Conservation (phyloP, 192 early-diverging fungal species). For the Mycoemilia scoparia region DNA sequence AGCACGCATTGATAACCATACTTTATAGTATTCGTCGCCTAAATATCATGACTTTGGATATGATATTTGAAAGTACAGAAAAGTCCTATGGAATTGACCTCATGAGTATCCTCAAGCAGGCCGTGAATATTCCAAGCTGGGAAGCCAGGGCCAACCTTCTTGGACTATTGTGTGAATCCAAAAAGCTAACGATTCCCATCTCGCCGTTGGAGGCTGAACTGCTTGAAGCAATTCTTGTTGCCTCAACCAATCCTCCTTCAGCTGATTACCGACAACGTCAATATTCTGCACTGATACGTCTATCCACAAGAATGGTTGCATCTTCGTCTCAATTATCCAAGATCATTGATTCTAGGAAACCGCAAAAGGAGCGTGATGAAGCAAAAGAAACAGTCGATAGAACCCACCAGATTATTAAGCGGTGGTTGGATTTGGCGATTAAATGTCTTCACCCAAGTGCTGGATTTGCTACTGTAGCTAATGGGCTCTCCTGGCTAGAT, state of each 20-base stretch:
- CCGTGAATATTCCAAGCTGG: constrained; percentile 51
- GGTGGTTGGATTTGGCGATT: constrained; percentile 23
- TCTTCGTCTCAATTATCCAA: constrained; percentile 15
- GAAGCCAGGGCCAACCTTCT: constrained; percentile 60
- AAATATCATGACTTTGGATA: too few relatives aligned
- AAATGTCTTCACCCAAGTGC: constrained; percentile 27
- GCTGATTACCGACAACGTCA: constrained; percentile 73
- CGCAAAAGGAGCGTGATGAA: constrained; percentile 18
- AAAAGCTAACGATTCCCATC: constrained; percentile 42
- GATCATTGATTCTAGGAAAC: too few relatives aligned
- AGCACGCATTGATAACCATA: too few relatives aligned
- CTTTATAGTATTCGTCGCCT: too few relatives aligned
- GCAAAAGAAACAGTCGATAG: constrained; percentile 2
- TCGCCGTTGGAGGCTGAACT: constrained; percentile 40
- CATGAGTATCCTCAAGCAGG: constrained; percentile 29
- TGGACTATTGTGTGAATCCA: constrained; percentile 64
- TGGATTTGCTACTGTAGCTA: constrained; percentile 24
- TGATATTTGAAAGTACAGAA: too few relatives aligned
- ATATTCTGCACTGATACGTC: constrained; percentile 33
- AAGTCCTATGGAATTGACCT: too few relatives aligned
- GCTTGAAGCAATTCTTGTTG: constrained; percentile 44
- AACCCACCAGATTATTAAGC: constrained; percentile 7
- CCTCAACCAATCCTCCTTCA: constrained; percentile 50
- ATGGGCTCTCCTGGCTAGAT: constrained; percentile 23
- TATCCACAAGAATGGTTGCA: constrained; percentile 38